Evolutionary conservation across 2,329 filamentous ascomycete species (phyloP), one percentile per base, ranked within the genome.

Genomic region (Chrysoporthe austroafricana): DNA sequence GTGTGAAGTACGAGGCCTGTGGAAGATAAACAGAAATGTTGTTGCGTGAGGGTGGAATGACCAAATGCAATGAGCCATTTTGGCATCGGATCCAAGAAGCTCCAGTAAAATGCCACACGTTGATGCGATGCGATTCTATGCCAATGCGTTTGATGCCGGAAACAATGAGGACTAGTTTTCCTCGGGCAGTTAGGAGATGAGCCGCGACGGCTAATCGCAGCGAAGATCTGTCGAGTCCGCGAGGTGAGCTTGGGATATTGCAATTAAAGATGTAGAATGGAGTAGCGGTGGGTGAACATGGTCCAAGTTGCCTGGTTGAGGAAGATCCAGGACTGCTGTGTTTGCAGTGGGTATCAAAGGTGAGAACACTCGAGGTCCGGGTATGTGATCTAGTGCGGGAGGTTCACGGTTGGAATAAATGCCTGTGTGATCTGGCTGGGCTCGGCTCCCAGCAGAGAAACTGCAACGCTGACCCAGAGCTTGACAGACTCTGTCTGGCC

Each of bases 111-210:
- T 71, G 73, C 72, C 70, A 69, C 62, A 70, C 62, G 43, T 61
- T 66, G 66, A 73, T 71, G 66, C 68, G 66, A 70, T 71, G 73
- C 70, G 67, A 72, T 71, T 68, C 67, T 73, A 74, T 73, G 72
- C 73, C 72, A 74, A 74, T 74, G 73, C 71, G 71, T 74, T 70
- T 73, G 71, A 74, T 74, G 72, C 72, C 69, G 70, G 63, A 66
- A 64, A 72, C 67, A 69, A 72, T 70, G 67, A 69, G 60, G 68
- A 59, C 54, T 68, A 66, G 54, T 14, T 56, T 65, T 68, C 62
- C 65, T 69, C 52, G 56, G 52, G 68, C 58, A 65, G 65, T 63
- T 42, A 64, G 59, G 50, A 65, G 66, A 64, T 65, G 13, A 65
- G 52, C 36, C 52, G 54, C 36, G 34, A 65, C 39, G 54, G 58